Evolutionary conservation across 176 grass and related monocot species (phyloP).

Genomic region (Raddia guianensis): DNA sequence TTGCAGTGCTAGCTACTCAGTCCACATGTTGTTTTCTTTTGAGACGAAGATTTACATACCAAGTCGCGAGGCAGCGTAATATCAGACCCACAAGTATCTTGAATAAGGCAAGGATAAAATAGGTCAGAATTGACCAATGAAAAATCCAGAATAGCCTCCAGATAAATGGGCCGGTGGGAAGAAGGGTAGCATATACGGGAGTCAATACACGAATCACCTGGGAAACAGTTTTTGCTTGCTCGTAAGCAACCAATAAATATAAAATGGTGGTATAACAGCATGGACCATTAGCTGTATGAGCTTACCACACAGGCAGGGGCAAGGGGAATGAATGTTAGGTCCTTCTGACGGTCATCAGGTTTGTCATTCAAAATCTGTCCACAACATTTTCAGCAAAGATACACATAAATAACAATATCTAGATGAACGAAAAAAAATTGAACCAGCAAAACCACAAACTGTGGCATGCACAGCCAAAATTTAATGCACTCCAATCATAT

Average conservation of each 20-base stretch:
- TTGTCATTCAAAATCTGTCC: slow-evolving; percentile 90
- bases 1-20: slow-evolving; percentile 37
- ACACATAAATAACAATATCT: slow-evolving; percentile 2
- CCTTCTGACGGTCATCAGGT: slow-evolving; percentile 79
- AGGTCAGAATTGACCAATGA: slow-evolving; percentile 82
- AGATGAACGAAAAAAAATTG: background rate
- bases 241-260: slow-evolving; percentile 15
- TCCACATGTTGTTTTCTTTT: slow-evolving; percentile 88
- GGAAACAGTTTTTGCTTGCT: slow-evolving; percentile 31
- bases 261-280: slow-evolving; percentile 24
- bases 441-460: slow-evolving; percentile 15
- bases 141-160: slow-evolving; percentile 85
- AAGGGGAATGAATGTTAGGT: slow-evolving; percentile 94
- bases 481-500: slow-evolving; percentile 25
- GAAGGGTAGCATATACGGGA: slow-evolving; percentile 81
- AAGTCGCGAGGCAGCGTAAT: slow-evolving; percentile 70
- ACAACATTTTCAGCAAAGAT: slow-evolving; percentile 22
- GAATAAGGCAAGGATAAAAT: slow-evolving; percentile 85
- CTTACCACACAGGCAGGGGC: slow-evolving; percentile 94
- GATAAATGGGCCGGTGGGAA: slow-evolving; percentile 68
- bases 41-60: slow-evolving; percentile 83
- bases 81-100: slow-evolving; percentile 83
- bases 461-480: background rate
- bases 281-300: background rate
- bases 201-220: slow-evolving; percentile 92